These are phyloP conservation scores for Phytophthora macrochlamydospora DNA, from an alignment of 352 stramenopile species.

Conservation along the genomic window DNA sequence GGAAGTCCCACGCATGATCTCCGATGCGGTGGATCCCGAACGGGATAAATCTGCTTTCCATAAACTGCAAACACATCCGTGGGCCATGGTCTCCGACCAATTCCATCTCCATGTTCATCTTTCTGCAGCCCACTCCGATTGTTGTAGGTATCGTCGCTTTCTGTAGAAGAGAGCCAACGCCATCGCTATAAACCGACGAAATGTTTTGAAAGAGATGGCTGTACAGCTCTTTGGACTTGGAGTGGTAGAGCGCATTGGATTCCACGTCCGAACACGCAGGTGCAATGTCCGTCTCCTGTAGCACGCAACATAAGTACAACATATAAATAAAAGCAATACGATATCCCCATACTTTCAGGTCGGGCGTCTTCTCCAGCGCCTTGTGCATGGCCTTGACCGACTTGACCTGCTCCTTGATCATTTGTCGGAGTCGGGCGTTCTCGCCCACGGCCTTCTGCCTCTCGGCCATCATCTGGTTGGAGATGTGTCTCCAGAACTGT, in stretches of 20 bases:
- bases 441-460: constrained; percentile 47
- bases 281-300: constrained; percentile 30
- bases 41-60: constrained; percentile 45
- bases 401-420: constrained; percentile 47
- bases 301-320: neutral
- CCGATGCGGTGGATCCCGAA: constrained; percentile 37
- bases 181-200: constrained; percentile 30
- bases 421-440: constrained; percentile 52
- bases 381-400: constrained; percentile 43
- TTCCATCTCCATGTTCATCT: constrained; percentile 60
- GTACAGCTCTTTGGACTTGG: constrained; percentile 39
- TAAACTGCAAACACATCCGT: constrained; percentile 53
- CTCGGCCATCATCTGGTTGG: constrained; percentile 47
- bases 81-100: constrained; percentile 31
- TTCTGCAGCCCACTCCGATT: constrained; percentile 28
- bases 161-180: constrained; percentile 28
- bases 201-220: constrained; percentile 45
- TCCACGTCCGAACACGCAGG: neutral
- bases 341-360: constrained; percentile 23
- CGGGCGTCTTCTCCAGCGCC: constrained; percentile 36
- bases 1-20: constrained; percentile 49
- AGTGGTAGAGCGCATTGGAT: neutral
- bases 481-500: constrained; percentile 55
- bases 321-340: neutral
- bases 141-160: constrained; percentile 28